Evolutionary conservation across 2,329 filamentous ascomycete genomes (phyloP).

Genomic region (Myriosclerotinia scirpicola): DNA sequence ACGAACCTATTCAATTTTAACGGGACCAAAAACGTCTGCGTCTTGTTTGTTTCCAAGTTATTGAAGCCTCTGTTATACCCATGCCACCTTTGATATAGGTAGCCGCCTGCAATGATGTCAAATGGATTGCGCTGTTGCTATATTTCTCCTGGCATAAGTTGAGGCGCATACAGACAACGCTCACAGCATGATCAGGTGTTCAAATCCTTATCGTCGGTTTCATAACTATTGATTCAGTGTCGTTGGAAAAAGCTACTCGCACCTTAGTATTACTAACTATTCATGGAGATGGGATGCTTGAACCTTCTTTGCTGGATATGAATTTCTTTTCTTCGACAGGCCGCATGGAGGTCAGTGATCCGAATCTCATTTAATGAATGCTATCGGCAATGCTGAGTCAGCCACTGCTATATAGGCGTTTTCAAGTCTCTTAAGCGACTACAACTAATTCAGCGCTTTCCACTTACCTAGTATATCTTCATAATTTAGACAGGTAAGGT

Average conservation of each 20-base stretch:
- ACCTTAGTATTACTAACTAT: not conserved
- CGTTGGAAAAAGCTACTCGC: not conserved
- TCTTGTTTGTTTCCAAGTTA: constrained; percentile 6
- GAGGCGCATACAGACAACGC: not conserved
- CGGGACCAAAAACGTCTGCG: not conserved
- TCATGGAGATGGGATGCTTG: not conserved
- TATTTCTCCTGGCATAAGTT: not conserved
- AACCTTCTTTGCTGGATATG: not conserved
- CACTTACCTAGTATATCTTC: not conserved
- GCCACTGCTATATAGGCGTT: too few species aligned
- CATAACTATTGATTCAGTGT: not conserved
- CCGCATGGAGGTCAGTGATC: constrained; percentile 3
- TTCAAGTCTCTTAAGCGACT: too few species aligned
- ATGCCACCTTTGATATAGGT: not conserved
- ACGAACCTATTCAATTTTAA: constrained; percentile 9
- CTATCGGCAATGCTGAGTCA: not conserved
- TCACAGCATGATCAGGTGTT: not conserved
- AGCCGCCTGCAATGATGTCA: not conserved
- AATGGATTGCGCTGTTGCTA: not conserved
- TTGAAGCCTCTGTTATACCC: not conserved
- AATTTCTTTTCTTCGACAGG: not conserved
- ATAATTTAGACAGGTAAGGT: not conserved
- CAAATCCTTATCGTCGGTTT: not conserved
- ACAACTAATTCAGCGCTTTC: too few species aligned
- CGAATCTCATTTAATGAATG: constrained; percentile 12